Evolutionary conservation across 352 stramenopile genomes (phyloP), one percentile per base, ranked within the genome.

Genomic region (Peronospora destructor): DNA sequence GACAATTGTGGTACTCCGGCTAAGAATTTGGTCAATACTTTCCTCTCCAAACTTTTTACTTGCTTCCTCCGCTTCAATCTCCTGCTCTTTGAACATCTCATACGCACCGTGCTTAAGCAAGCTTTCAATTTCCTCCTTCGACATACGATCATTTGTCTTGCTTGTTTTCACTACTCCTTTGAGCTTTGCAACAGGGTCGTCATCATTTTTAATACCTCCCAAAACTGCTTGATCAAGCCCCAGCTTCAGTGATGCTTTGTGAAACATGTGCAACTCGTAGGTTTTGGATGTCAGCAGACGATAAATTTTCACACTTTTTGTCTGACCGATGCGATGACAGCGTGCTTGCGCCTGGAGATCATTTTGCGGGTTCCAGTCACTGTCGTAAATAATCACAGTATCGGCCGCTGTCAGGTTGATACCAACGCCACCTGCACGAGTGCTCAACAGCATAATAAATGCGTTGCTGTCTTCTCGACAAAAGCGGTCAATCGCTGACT

Each of bases 401-500:
- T 94, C 84, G 4, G 84, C 84, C 0, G 84, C 81, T 13, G 83
- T 94, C 50, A 99, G 62, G 64, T 99, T 99, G 67, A 99, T 99
- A 12, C 97, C 97, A 12, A 99, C 83, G 40, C 97, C 97, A 58
- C 96, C 96, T 6, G 96, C 96, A 4, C 97, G 79, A 23, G 97
- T 99, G 50, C 85, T 98, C n/a, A 99, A 58, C 33, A 99, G 71
- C 76, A 99, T 99, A 45, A 96, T 87, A 63, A 98, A 99, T 8
- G 81, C 73, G 29, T 48, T 56, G 38, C 69, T 91, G 6, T 72
- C 64, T 5, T 80, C 63, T 28, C 75, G 72, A 44, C 75, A 89
- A 54, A 91, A 97, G 5, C 85, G 79, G 45, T 97, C 91, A 60
- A 98, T 97, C 0, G 91, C 85, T 11, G 77, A 79, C 69, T 99